Evolutionary conservation across 805 yeast genomes (phyloP).

Genomic region (Metschnikowia aberdeeniae): DNA sequence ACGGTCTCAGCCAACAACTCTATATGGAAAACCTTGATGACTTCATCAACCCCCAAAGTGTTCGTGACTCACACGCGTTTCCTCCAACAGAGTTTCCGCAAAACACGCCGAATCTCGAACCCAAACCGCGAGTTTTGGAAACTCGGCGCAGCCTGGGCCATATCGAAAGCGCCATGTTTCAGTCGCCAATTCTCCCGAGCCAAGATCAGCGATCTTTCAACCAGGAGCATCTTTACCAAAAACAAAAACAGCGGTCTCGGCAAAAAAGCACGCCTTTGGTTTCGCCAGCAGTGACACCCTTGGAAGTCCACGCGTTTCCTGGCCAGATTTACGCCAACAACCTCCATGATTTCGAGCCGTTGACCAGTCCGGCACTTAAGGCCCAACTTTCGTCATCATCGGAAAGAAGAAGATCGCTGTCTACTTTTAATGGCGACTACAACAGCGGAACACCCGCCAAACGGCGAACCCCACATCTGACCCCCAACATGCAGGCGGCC

Average conservation of each 20-base stretch:
- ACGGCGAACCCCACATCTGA: conserved; percentile 42
- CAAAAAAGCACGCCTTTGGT: conserved; percentile 56
- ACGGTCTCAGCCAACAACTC: background rate
- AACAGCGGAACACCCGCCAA: conserved; percentile 21
- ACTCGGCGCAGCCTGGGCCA: background rate
- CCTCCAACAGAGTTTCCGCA: conserved; percentile 18
- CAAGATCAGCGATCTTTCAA: conserved; percentile 40
- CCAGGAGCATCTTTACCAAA: conserved; percentile 39
- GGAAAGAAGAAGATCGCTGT: conserved; percentile 32
- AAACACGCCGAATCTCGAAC: conserved; percentile 16
- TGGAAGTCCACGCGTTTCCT: conserved; percentile 34
- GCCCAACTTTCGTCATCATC: conserved; percentile 27
- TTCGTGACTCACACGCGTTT: conserved; percentile 16
- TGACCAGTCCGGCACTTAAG: conserved; percentile 66
- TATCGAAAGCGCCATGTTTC: conserved; percentile 7
- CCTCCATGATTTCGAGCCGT: conserved; percentile 41
- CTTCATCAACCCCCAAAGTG: conserved; percentile 14
- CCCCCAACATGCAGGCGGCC: conserved; percentile 33
- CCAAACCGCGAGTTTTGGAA: conserved; percentile 1
- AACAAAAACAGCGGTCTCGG: conserved; percentile 20
- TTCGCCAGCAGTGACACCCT: conserved; percentile 72
- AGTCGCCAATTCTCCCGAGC: conserved; percentile 38
- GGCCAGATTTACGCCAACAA: conserved; percentile 14
- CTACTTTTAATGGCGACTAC: conserved; percentile 29
- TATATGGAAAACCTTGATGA: conserved; percentile 10